Conservation (phyloP, 108 stramenopile genomes). For the Conticribra guillardii region DNA sequence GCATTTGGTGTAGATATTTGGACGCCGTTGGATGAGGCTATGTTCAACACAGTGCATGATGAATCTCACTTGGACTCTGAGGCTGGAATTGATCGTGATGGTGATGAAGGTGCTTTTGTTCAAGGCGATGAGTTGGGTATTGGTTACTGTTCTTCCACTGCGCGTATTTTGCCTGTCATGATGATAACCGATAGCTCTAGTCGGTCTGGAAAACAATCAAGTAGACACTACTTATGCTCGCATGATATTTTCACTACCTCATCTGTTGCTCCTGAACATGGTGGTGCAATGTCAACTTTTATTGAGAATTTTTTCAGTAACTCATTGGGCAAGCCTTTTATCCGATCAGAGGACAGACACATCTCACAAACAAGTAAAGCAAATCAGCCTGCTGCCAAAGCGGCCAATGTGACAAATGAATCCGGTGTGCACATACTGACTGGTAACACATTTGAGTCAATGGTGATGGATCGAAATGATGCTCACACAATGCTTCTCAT, state of each 20-base stretch:
- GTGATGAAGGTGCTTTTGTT: conserved; percentile 1
- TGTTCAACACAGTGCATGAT: conserved; percentile 16
- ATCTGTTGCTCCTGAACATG: conserved; percentile 12
- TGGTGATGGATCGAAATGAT: conserved; percentile 46
- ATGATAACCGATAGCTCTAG: conserved; percentile 58
- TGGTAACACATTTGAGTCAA: conserved; percentile 46
- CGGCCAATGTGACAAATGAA: background rate
- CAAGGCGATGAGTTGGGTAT: background rate
- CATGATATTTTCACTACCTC: conserved; percentile 29
- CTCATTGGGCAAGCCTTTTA: conserved; percentile 31
- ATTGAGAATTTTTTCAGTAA: conserved; percentile 47
- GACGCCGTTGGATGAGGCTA: conserved; percentile 58
- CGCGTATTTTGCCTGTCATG: conserved; percentile 51
- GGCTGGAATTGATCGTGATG: no score
- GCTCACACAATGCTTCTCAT: conserved; percentile 63
- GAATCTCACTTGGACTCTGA: no score
- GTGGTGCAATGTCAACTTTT: conserved; percentile 39
- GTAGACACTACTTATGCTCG: conserved; percentile 55
- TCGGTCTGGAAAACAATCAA: conserved; percentile 26
- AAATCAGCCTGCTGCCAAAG: no score
- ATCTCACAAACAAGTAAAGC: background rate
- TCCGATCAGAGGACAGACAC: conserved; percentile 22
- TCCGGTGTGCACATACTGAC: conserved; percentile 50
- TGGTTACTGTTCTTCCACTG: conserved; percentile 21
- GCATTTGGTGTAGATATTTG: conserved; percentile 81